Percentiles rank a stretch among this genome's conserved stretches.
These are phyloP conservation scores for Plantago coronopus DNA, from an alignment of 305 asterid species.

Conservation along the genomic window DNA sequence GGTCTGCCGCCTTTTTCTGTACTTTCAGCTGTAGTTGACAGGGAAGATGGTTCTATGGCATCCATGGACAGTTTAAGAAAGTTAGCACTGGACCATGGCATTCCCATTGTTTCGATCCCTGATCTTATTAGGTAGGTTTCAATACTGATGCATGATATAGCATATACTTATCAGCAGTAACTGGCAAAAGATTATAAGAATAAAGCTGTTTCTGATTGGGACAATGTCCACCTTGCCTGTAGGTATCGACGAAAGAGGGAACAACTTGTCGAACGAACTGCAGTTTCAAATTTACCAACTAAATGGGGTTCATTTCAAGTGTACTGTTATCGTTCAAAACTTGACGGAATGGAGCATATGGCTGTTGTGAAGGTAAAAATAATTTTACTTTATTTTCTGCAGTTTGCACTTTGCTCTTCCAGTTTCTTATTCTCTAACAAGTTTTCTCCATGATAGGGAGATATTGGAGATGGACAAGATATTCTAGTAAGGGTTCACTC, in stretches of 20 bases:
- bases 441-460: slow-evolving; percentile 40
- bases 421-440: background rate
- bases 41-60: slow-evolving; percentile 64
- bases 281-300: slow-evolving; percentile 61
- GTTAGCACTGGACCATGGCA: slow-evolving; percentile 41
- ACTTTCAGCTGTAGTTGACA: slow-evolving; percentile 58
- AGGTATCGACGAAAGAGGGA: slow-evolving; percentile 85
- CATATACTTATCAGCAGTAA: too few relatives aligned
- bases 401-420: background rate
- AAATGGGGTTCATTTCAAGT: slow-evolving; percentile 75
- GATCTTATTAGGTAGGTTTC: slow-evolving; percentile 60
- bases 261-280: slow-evolving; percentile 58
- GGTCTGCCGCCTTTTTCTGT: slow-evolving; percentile 57
- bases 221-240: slow-evolving; percentile 11
- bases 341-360: slow-evolving; percentile 72
- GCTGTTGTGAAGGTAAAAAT: slow-evolving; percentile 60
- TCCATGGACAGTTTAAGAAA: slow-evolving; percentile 39
- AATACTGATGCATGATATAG: too few relatives aligned
- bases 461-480: slow-evolving; percentile 74
- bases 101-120: slow-evolving; percentile 69
- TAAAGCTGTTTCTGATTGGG: background rate
- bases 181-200: background rate
- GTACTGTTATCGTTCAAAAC: slow-evolving; percentile 63
- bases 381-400: background rate
- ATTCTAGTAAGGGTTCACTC: slow-evolving; percentile 86